Base-by-base conservation (phyloP, 148 eudicot species). In the Rhododendron vialii region DNA sequence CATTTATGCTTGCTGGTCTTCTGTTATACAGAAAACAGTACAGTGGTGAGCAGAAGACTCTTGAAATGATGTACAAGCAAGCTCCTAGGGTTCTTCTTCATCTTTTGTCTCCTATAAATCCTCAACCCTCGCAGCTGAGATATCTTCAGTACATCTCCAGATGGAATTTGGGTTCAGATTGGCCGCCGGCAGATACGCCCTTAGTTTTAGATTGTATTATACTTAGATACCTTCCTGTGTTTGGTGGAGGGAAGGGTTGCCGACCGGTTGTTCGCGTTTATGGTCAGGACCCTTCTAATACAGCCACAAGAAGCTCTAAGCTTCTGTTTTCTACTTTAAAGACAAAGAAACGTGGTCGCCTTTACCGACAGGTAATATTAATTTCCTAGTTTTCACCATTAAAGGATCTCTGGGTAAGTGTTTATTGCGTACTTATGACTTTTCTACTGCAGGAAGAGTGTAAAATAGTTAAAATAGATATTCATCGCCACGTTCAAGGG, bases 1-100 rank as follows among this genome's bases (percentile, higher is more conserved):
- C 98, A 20, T 94, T 94, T 86, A 93, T 94, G 95, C 95, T 94
- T 81, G 98, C 98, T 2, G 94, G 94, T 57, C 95, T 94, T 82
- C 90, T 94, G 82, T 89, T 94, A 87, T 93, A 93, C 80, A 89
- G 94, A 87, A 92, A 86, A 85, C 93, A 93, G 61, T 92, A 93
- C 83, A 92, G 63, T 14, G 94, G 95, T 84, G 98, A 93, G 88
- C 93, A 90, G 77, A 94, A 93, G 87, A 93, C 98, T 45, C 95
- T 93, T 86, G 98, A 94, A 55, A 94, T 94, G 94, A 91, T 94
- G 24, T 92, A 92, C 82, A 94, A 89, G 92, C 95, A 94, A 88
- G 95, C 96, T 85, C 94, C 96, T 22, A 94, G 83, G 85, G 93
- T 92, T 71, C 94, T 94, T 86, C 93, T 94, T 87, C 94, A 88